Base-by-base conservation (phyloP, 2,329 filamentous ascomycete species). In the Purpureocillium lavendulum region DNA sequence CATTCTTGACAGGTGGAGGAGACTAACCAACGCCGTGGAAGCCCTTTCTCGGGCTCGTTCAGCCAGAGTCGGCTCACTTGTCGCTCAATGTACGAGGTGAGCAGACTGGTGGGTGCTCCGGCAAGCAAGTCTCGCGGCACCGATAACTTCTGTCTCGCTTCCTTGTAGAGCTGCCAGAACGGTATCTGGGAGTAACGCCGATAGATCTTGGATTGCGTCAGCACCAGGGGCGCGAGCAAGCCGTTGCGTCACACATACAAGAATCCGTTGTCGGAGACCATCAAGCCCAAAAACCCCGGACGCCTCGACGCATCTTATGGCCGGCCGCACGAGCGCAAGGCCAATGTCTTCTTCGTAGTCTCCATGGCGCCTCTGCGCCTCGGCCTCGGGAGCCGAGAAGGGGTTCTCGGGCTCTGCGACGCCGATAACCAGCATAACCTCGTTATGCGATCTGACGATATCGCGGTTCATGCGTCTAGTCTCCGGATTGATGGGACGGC, bases 391-490 rank as follows among this genome's bases (percentile, higher is more conserved):
- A 4, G 64, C 61, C 16, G 58, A 52, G 4, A 50, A 50, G 7
- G 58, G 57, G 37, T 67, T 69, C 39, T 79, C 75, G 12, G 74
- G 71, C 48, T 80, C 75, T 8, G 75, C 75, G 4, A 79, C 75
- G 5, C 75, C 75, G 30, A 80, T 79, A 9, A 77, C 73, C 14
- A 70, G 65, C 75, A 80, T 80, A 4, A 80, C 75, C 46, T 80
- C 75, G 46, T 80, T 80, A 49, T 80, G 75, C 9, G 75, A 69
- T 38, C 75, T 66, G 18, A 80, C 73, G 26, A 78, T 68, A 42
- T 75, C 70, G 36, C 69, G 66, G 46, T 77, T 77, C 45, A 76
- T 67, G 11, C 62, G 60, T 49, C 70, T 73, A 1, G 73, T 77
- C 38, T 70, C 66, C 0, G 65, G 65, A 46, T 79, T 79, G 36